A percentile compares a stretch with the other conserved stretches of the same genome.
phyloP scores from a whole-genome alignment of 768 basidiomycete genomes.

The Mycena indigotica region DNA sequence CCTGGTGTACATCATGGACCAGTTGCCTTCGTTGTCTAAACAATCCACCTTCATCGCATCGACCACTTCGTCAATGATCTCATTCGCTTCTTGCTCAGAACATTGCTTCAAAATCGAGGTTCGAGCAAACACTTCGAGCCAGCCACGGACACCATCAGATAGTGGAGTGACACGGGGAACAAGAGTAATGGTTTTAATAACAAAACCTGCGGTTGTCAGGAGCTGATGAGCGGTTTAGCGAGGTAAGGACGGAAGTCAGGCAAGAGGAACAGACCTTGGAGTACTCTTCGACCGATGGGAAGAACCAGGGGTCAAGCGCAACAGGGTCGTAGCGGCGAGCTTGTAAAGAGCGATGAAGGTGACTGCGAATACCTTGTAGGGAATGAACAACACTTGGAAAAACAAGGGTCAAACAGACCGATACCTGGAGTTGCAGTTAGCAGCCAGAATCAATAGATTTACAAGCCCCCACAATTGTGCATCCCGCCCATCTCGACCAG shows the following conservation, averaged over 20 bases:
- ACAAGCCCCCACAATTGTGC: conserved; percentile 58
- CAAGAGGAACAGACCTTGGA: conserved; percentile 41
- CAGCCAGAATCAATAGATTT: too few relatives aligned
- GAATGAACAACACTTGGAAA: too few relatives aligned
- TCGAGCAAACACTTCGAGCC: conserved; percentile 69
- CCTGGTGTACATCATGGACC: conserved; percentile 75
- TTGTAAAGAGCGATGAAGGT: conserved; percentile 55
- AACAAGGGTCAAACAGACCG: too few relatives aligned
- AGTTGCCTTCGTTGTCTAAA: conserved; percentile 58
- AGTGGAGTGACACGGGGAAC: conserved; percentile 59
- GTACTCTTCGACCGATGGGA: conserved; percentile 74
- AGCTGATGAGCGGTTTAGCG: conserved; percentile 40
- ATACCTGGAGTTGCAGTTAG: too few relatives aligned
- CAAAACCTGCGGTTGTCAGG: conserved; percentile 57
- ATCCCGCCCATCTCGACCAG: conserved; percentile 80
- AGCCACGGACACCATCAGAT: conserved; percentile 55
- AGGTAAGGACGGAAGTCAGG: background rate
- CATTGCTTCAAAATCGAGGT: conserved; percentile 59
- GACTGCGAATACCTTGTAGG: conserved; percentile 66
- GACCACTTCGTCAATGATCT: conserved; percentile 65
- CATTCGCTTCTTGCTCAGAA: conserved; percentile 53
- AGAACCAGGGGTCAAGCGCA: conserved; percentile 80
- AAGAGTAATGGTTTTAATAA: conserved; percentile 54
- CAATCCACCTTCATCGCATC: conserved; percentile 58
- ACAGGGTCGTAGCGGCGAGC: conserved; percentile 59